Evolutionary conservation across 2,329 filamentous ascomycete species (phyloP).

Genomic region (Kalaharituber pfeilii): DNA sequence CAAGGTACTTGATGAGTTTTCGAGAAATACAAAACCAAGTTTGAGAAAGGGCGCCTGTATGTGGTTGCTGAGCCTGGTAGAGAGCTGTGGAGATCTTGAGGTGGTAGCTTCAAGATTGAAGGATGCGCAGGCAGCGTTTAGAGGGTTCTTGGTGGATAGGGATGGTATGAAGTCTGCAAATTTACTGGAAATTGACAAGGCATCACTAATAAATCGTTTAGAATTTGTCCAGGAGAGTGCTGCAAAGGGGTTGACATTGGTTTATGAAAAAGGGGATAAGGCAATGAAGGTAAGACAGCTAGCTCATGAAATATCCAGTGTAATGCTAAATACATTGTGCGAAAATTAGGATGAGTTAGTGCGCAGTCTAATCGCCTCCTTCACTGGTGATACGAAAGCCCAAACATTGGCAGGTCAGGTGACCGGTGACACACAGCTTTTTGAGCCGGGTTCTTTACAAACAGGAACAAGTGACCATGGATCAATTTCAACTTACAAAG

Average conservation of each 20-base stretch:
- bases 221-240: slow-evolving; percentile 88
- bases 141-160: slow-evolving; percentile 66
- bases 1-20: slow-evolving; percentile 40
- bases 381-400: slow-evolving; percentile 53
- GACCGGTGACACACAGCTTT: slow-evolving; percentile 77
- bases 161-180: slow-evolving; percentile 36
- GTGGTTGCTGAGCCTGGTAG: slow-evolving; percentile 81
- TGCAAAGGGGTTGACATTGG: slow-evolving; percentile 72
- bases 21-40: slow-evolving; percentile 65
- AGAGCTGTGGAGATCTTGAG: slow-evolving; percentile 66
- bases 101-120: slow-evolving; percentile 58
- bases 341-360: slow-evolving; percentile 49
- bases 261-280: slow-evolving; percentile 81
- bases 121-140: slow-evolving; percentile 72
- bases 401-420: slow-evolving; percentile 58
- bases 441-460: slow-evolving; percentile 75
- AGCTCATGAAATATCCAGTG: not conserved
- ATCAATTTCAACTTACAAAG: slow-evolving; percentile 67
- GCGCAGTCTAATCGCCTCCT: slow-evolving; percentile 71
- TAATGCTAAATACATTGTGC: not conserved
- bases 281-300: slow-evolving; percentile 38
- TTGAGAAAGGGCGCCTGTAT: slow-evolving; percentile 84
- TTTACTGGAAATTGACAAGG: not conserved
- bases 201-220: not conserved
- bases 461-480: slow-evolving; percentile 61